Percentiles rank a stretch among this genome's conserved stretches.
Evolutionary conservation across 257 asterid species (phyloP).

Genomic region (Solanum virginianum): DNA sequence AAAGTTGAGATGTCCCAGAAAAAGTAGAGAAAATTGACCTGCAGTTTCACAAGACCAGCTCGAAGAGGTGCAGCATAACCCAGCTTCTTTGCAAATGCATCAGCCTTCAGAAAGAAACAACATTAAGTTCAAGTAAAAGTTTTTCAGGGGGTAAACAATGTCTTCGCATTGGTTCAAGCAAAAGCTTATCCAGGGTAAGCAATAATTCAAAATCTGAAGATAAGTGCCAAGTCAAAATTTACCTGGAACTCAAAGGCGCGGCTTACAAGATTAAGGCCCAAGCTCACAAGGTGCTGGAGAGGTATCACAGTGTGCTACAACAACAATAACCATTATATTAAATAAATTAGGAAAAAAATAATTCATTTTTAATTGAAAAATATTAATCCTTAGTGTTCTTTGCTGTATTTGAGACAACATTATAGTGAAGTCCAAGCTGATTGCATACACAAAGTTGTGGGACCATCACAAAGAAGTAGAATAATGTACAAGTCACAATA

Average conservation of each 20-base stretch:
- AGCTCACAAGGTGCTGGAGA: slow-evolving; percentile 82
- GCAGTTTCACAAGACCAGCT: slow-evolving; percentile 87
- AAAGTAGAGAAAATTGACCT: slow-evolving; percentile 32
- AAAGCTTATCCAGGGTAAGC: not conserved
- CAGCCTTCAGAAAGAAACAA: slow-evolving; percentile 49
- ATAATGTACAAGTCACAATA: not conserved
- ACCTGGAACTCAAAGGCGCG: slow-evolving; percentile 98
- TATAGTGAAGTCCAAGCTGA: not conserved
- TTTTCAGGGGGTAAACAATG: not conserved
- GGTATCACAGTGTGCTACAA: slow-evolving; percentile 96
- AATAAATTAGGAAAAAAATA: not conserved
- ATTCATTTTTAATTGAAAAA: not conserved
- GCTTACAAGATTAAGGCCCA: slow-evolving; percentile 84
- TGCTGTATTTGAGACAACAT: not conserved
- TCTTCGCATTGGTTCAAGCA: not conserved
- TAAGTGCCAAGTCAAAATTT: not conserved
- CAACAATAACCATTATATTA: slow-evolving; percentile 2
- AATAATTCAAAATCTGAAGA: not conserved
- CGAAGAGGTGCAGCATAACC: slow-evolving; percentile 75
- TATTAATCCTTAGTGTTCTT: not conserved
- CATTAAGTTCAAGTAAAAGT: not conserved
- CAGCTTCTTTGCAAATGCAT: slow-evolving; percentile 89
- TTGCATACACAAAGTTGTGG: not conserved
- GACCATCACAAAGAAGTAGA: not conserved
- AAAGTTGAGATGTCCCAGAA: not conserved